phyloP scores from a whole-genome alignment of 345 rosid genomes.

The Sonneratia alba region DNA sequence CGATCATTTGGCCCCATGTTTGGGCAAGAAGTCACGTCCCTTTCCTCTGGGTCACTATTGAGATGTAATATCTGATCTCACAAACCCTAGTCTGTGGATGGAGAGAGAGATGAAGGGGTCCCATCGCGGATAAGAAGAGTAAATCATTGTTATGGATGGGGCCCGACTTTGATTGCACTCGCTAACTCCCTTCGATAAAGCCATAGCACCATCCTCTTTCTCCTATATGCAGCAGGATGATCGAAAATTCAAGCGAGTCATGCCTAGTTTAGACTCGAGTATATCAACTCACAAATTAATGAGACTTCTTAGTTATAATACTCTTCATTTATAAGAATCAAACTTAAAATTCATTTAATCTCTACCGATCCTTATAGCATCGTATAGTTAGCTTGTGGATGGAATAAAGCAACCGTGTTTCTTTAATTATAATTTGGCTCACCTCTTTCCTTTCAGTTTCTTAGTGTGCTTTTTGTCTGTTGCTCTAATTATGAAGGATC shows the following conservation, averaged over 20 bases:
- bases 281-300: too few relatives aligned
- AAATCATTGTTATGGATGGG: not conserved
- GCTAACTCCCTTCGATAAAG: not conserved
- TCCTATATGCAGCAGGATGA: too few relatives aligned
- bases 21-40: not conserved
- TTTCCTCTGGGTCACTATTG: not conserved
- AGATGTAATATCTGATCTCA: not conserved
- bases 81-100: not conserved
- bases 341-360: too few relatives aligned
- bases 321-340: too few relatives aligned
- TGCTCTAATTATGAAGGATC: not conserved
- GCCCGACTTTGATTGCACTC: not conserved
- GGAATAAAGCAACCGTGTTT: not conserved
- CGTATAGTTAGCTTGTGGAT: slow-evolving; percentile 17
- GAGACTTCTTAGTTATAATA: too few relatives aligned
- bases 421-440: not conserved
- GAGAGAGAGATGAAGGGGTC: not conserved
- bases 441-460: not conserved
- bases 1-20: not conserved
- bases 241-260: too few relatives aligned
- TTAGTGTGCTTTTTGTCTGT: not conserved
- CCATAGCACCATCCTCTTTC: not conserved
- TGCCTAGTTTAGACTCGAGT: too few relatives aligned
- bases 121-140: not conserved
- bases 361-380: slow-evolving; percentile 10